Evolutionary conservation across 1,284 basidiomycete species (phyloP), one percentile per base, ranked within the genome.

Genomic region (Microstroma glucosiphilum): DNA sequence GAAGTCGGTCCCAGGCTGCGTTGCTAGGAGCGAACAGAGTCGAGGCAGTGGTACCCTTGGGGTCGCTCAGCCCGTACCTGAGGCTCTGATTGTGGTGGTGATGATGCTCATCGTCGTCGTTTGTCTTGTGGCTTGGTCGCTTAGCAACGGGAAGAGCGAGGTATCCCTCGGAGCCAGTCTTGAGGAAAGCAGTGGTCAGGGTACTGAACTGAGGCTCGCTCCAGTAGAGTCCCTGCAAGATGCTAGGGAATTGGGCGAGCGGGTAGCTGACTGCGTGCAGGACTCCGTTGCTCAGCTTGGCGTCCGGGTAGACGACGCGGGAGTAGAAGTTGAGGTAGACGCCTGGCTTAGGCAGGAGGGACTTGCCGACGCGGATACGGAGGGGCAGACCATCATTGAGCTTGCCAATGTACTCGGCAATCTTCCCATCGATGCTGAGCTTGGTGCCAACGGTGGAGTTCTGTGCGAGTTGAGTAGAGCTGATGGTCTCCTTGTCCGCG

Each of bases 1-100:
- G 88, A 23, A 89, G 82, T 9, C 73, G 78, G 30, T 80, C 69
- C 79, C 88, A 89, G 1, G 88, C 88, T 8, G 75, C 76, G 74
- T 89, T 88, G 57, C 83, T 83, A 0, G 88, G 88, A 1, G 84
- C 85, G 72, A 89, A 89, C 49, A 85, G 67, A 0, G 88, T 89
- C 11, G 85, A 82, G 8, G 85, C 81, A 0, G 82, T 76, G 12
- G 83, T 75, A 9, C 88, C 87, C 55, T 58, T 59, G 13, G 59
- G 57, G 15, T 57, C 23, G 59, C 62, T 56, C 59, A 84, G 80
- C 30, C 81, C 73, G 12, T 77, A 75, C n/a, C 81, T 79, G 17
- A 80, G 61, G 17, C n/a, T 40, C 25, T 71, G 78, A 56, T 81
- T 78, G 66, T 82, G 83, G 58, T 54, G 51, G 51, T 81, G 80